These are phyloP conservation scores for Gossypium herbaceum DNA, from an alignment of 345 rosid species.

Conservation along the genomic window DNA sequence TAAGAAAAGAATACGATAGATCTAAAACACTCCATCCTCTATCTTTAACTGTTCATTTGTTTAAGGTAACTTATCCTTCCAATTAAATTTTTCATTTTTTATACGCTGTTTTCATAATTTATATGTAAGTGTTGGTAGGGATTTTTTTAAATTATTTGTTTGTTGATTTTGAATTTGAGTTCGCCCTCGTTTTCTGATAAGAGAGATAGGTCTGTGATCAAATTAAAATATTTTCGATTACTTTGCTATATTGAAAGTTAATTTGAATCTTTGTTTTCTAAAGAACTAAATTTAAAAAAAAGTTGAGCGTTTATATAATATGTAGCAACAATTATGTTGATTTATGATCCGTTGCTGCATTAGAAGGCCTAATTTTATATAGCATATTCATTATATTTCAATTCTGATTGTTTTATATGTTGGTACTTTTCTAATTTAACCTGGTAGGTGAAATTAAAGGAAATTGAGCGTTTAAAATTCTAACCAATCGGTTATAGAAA, in stretches of 20 bases:
- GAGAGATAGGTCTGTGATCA: background rate
- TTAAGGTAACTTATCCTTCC: background rate
- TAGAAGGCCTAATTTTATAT: background rate
- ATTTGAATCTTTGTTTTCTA: background rate
- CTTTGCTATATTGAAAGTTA: background rate
- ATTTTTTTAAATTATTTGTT: background rate
- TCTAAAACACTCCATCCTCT: background rate
- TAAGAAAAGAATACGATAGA: background rate
- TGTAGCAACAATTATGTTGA: background rate
- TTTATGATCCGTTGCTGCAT: background rate
- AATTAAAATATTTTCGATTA: background rate
- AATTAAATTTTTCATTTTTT: background rate
- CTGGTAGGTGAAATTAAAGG: background rate
- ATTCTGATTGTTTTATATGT: background rate
- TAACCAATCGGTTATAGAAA: background rate
- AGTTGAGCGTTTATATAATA: too few species aligned
- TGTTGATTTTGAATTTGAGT: background rate
- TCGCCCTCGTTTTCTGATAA: background rate
- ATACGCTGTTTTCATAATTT: background rate
- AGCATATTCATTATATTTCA: background rate
- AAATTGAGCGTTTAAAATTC: background rate
- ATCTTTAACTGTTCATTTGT: background rate
- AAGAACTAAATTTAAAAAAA: background rate
- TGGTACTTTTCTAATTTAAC: background rate
- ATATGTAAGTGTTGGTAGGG: background rate